Evolutionary conservation across 495 filamentous ascomycete species (phyloP).

Genomic region (Hypoxylon fragiforme): DNA sequence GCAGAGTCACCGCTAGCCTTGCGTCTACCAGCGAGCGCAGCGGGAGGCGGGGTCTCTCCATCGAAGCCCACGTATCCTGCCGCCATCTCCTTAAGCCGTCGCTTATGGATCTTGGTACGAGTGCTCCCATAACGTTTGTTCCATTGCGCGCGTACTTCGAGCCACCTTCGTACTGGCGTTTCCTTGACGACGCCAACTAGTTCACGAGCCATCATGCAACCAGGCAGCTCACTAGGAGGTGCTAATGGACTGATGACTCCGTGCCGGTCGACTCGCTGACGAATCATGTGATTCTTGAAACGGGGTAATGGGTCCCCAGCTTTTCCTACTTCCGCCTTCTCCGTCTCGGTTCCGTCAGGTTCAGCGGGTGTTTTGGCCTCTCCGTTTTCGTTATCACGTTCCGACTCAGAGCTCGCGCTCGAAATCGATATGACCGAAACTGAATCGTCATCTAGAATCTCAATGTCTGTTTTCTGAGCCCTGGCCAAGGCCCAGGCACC

Average conservation of each 20-base stretch:
- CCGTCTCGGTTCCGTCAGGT: constrained; percentile 5
- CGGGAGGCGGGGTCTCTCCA: constrained; percentile 79
- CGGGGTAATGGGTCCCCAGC: constrained; percentile 80
- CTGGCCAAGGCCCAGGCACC: constrained; percentile 85
- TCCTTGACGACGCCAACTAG: constrained; percentile 79
- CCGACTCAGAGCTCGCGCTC: constrained; percentile 53
- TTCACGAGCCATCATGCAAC: constrained; percentile 61
- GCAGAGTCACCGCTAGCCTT: constrained; percentile 52
- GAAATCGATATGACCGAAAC: constrained; percentile 75
- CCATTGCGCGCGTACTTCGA: constrained; percentile 69
- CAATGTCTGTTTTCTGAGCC: constrained; percentile 76
- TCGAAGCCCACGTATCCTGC: constrained; percentile 70
- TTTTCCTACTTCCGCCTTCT: constrained; percentile 62
- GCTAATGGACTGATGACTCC: constrained; percentile 70
- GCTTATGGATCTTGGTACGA: constrained; percentile 68
- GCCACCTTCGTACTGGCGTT: constrained; percentile 80
- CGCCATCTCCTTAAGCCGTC: constrained; percentile 68
- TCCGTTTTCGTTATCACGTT: constrained; percentile 43
- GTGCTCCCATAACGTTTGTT: constrained; percentile 68
- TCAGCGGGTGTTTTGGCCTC: constrained; percentile 12
- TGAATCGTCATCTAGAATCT: constrained; percentile 76
- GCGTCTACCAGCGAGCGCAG: constrained; percentile 73
- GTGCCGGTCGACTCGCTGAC: constrained; percentile 78
- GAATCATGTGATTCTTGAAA: constrained; percentile 85
- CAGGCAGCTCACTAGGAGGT: constrained; percentile 61